phyloP scores from a whole-genome alignment of 805 yeast species.

The Gaillardinia entomophila region DNA sequence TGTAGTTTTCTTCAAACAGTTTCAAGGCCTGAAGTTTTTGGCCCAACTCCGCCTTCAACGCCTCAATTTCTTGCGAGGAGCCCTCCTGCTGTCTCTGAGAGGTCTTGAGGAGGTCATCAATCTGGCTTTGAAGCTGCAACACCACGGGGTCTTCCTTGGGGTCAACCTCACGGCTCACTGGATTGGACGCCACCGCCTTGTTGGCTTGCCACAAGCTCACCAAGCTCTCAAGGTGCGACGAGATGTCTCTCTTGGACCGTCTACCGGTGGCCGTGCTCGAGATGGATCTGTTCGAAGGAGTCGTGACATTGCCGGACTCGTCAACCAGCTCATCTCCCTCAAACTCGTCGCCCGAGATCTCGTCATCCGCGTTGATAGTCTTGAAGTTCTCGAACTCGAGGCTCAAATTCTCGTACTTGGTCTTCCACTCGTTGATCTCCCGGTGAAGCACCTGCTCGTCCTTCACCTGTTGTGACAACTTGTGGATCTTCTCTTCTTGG shows the following conservation, averaged over 20 bases:
- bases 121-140: slow-evolving; percentile 44
- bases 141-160: slow-evolving; percentile 20
- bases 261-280: slow-evolving; percentile 14
- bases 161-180: slow-evolving; percentile 6
- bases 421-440: slow-evolving; percentile 43
- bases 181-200: slow-evolving; percentile 4
- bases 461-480: slow-evolving; percentile 34
- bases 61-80: slow-evolving; percentile 27
- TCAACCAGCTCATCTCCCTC: slow-evolving; percentile 10
- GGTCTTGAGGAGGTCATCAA: slow-evolving; percentile 48
- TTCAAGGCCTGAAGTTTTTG: slow-evolving; percentile 24
- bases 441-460: slow-evolving; percentile 40
- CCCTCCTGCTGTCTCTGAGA: slow-evolving; percentile 38
- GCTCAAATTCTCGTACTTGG: slow-evolving; percentile 37
- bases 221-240: slow-evolving; percentile 29
- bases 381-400: slow-evolving; percentile 40
- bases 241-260: slow-evolving; percentile 22
- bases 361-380: slow-evolving; percentile 27
- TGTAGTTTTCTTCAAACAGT: slow-evolving; percentile 58
- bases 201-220: slow-evolving; percentile 27
- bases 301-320: slow-evolving; percentile 7
- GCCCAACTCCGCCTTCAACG: slow-evolving; percentile 21
- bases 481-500: slow-evolving; percentile 44
- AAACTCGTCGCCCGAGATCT: slow-evolving; percentile 22
- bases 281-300: slow-evolving; percentile 15